Percentiles rank a stretch among this genome's conserved stretches.
Conservation (phyloP, 768 basidiomycete species). For the Agrocybe chaxingu region DNA sequence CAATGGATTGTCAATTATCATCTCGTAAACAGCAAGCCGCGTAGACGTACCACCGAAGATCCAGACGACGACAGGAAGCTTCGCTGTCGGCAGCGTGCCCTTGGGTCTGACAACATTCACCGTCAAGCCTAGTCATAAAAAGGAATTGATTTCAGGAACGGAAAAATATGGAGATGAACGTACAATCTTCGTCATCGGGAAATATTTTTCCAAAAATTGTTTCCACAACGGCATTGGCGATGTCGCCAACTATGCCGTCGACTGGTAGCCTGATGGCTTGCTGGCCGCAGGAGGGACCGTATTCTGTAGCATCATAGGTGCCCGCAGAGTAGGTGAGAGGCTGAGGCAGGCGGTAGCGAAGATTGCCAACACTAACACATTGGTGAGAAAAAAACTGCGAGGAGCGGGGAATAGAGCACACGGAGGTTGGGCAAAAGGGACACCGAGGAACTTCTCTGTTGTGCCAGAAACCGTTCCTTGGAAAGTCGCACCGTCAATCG, state of each 20-base stretch:
- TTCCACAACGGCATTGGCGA: conserved; percentile 29
- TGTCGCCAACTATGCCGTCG: conserved; percentile 30
- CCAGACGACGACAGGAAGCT: conserved; percentile 55
- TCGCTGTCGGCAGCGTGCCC: conserved; percentile 33
- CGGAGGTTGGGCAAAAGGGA: conserved; percentile 57
- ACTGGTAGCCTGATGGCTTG: conserved; percentile 32
- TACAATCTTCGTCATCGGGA: conserved; percentile 45
- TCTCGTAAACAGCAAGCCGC: background rate
- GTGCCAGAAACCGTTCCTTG: conserved; percentile 32
- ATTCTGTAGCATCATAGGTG: conserved; percentile 32
- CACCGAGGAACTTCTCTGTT: conserved; percentile 43
- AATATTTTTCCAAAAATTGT: conserved; percentile 24
- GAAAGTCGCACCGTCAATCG: conserved; percentile 42
- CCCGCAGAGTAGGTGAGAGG: conserved; percentile 32
- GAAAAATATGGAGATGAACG: conserved; percentile 10
- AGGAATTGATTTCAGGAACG: background rate
- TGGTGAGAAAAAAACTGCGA: background rate
- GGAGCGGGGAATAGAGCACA: conserved; percentile 22
- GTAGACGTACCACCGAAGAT: conserved; percentile 40
- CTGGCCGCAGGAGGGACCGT: conserved; percentile 46
- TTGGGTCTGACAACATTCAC: conserved; percentile 50
- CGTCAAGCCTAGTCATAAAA: conserved; percentile 36
- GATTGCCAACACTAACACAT: conserved; percentile 24
- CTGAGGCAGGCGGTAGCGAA: conserved; percentile 40
- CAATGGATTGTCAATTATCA: background rate